Base-by-base conservation (phyloP, 805 yeast species). In the Grigorovia humatica region DNA sequence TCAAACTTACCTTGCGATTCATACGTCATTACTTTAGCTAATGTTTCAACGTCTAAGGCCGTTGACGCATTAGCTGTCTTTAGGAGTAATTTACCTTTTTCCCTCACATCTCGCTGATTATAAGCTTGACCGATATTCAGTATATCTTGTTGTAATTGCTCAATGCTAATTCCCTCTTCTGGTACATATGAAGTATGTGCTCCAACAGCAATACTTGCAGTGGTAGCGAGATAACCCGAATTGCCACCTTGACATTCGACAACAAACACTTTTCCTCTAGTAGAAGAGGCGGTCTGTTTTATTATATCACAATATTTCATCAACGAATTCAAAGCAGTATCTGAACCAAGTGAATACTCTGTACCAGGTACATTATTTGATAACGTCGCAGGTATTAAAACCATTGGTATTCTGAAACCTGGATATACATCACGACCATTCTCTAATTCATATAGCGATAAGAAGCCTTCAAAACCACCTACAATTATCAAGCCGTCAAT, bases 201-300 rank as follows among this genome's bases (percentile, higher is more conserved):
- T 57, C 91, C 91, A 32, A 83, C 77, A 43, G 83, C 81, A 53
- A 86, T 69, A 35, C 83, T 83, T 12, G 83, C 78, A 58, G 74
- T 76, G 1, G 87, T 76, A 20, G 93, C 89, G 58, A 85, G 78
- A 63, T 76, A 85, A 47, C 95, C 95, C 20, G 87, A 81, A 67
- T 85, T 81, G 49, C 95, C 95, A 61, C 95, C 95, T 71, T 85
- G 95, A 32, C 82, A 85, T 62, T 85, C 95, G 54, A 85, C 86
- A 35, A 85, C 87, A 62, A 85, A 85, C 12, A 82, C 85, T 67
- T 91, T 75, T 59, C 84, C 79, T 74, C 91, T 76, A 1, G 88
- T 78, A 13, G 90, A 83, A 12, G 87, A 77, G 7, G 95, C 93
- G 27, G 84, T 77, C 67, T 85, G 90, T 60, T 83, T 82, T 47